Conservation (phyloP, 1,284 basidiomycete species). For the Microbotryum intermedium region DNA sequence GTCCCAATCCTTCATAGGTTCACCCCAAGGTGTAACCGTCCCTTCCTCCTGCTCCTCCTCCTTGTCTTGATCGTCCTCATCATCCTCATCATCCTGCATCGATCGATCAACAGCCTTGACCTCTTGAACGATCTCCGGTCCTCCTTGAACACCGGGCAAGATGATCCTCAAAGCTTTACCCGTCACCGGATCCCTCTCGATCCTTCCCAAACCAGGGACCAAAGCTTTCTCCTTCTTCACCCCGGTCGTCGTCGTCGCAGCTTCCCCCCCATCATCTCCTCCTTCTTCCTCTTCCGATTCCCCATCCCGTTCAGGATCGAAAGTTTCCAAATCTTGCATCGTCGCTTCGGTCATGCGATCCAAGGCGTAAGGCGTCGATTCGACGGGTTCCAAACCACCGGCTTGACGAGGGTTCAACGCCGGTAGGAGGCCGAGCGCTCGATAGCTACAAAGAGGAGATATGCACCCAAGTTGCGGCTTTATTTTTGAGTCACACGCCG, state of each 20-base stretch:
- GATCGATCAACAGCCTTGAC: slow-evolving; percentile 27
- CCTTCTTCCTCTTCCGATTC: slow-evolving; percentile 39
- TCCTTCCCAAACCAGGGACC: slow-evolving; percentile 70
- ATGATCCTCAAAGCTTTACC: slow-evolving; percentile 74
- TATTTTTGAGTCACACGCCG: no score
- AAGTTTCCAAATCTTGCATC: slow-evolving; percentile 34
- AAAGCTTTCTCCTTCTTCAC: slow-evolving; percentile 33
- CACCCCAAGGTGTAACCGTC: slow-evolving; percentile 38
- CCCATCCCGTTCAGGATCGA: slow-evolving; percentile 9
- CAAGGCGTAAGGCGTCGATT: slow-evolving; percentile 37
- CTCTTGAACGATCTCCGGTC: slow-evolving; percentile 38
- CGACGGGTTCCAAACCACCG: slow-evolving; percentile 36
- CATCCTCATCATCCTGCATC: slow-evolving; percentile 24
- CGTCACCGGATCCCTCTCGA: slow-evolving; percentile 54
- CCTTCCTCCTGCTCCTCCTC: slow-evolving; percentile 10
- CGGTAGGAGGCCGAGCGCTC: slow-evolving; percentile 61
- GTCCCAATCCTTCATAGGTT: slow-evolving; percentile 28
- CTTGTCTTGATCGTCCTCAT: slow-evolving; percentile 16
- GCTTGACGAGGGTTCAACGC: slow-evolving; percentile 50
- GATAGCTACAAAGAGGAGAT: slow-evolving; percentile 52
- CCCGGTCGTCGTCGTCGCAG: slow-evolving; percentile 12
- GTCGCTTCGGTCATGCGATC: slow-evolving; percentile 17
- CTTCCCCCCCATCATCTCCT: not conserved
- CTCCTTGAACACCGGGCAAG: slow-evolving; percentile 50
- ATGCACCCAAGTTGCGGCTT: not conserved